Percentiles rank a stretch among this genome's conserved stretches.
Evolutionary conservation across 176 grass and related monocot species (phyloP).

Genomic region (Eleusine coracana): DNA sequence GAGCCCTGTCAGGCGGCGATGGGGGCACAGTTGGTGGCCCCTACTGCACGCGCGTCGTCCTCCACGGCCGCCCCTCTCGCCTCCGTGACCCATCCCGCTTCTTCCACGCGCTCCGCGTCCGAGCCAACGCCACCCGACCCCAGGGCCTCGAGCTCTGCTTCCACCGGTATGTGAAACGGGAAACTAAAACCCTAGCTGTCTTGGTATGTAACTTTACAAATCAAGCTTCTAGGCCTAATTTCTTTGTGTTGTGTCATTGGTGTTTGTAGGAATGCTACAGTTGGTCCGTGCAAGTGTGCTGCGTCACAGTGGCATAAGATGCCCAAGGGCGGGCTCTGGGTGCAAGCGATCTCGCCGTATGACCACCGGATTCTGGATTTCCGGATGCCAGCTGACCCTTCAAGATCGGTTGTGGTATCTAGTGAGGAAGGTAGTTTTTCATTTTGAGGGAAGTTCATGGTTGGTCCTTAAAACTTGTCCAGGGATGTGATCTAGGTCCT

Average conservation of each 20-base stretch:
- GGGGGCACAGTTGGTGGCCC: conserved; percentile 16
- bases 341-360: conserved; percentile 70
- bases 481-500: no score
- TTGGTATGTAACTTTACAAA: neutral
- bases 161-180: conserved; percentile 55
- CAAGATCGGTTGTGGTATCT: conserved; percentile 58
- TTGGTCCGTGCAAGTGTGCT: conserved; percentile 67
- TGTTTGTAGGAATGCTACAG: conserved; percentile 73
- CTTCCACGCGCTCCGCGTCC: conserved; percentile 63
- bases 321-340: conserved; percentile 67
- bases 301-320: conserved; percentile 82
- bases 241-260: neutral
- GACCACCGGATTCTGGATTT: conserved; percentile 72
- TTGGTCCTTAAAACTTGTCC: neutral
- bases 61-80: conserved; percentile 67
- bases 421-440: conserved; percentile 70
- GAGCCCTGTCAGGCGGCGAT: conserved; percentile 10
- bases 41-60: conserved; percentile 62
- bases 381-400: conserved; percentile 62
- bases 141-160: conserved; percentile 82
- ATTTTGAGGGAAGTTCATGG: neutral
- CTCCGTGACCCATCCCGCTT: conserved; percentile 69
- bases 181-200: conserved; percentile 35
- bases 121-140: conserved; percentile 50
- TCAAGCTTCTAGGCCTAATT: neutral